A percentile compares a stretch with the other conserved stretches of the same genome.
These are phyloP conservation scores for Pseudogymnoascus sp. DNA, from an alignment of 2,329 filamentous ascomycete genomes.

Conservation along the genomic window DNA sequence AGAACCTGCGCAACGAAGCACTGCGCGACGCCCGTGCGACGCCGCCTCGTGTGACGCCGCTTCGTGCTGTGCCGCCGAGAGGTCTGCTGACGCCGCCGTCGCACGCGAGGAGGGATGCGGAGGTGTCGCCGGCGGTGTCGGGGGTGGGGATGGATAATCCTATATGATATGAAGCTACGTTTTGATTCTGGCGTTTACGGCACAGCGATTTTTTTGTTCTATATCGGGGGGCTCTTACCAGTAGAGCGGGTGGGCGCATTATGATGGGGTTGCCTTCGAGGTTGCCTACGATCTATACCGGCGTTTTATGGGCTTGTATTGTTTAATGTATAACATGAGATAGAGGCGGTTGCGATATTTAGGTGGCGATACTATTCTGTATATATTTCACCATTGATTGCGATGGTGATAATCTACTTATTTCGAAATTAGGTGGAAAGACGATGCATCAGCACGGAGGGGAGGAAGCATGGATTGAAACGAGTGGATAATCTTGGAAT, in stretches of 20 bases:
- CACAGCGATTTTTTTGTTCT: neutral
- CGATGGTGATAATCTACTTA: neutral
- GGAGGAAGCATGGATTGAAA: neutral
- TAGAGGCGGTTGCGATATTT: neutral
- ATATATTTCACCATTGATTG: neutral
- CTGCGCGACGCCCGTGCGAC: neutral
- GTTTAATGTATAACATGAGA: slow-evolving; percentile 3
- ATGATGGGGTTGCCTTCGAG: neutral
- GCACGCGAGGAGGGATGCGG: neutral
- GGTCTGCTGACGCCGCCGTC: neutral
- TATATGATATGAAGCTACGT: slow-evolving; percentile 17
- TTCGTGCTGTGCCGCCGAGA: neutral
- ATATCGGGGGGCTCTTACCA: neutral
- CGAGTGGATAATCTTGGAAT: neutral
- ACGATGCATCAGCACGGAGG: neutral
- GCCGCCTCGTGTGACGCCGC: neutral
- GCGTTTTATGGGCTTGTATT: neutral
- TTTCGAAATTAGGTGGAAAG: neutral
- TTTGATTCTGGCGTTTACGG: slow-evolving; percentile 4
- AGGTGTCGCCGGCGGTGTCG: slow-evolving; percentile 8
- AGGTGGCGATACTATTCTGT: neutral
- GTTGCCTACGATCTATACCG: neutral
- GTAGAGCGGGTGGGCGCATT: neutral
- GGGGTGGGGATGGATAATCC: slow-evolving; percentile 25
- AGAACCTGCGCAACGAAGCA: neutral